Evolutionary conservation across 2,329 filamentous ascomycete genomes (phyloP), one percentile per base, ranked within the genome.

Genomic region (Fusarium sororula): DNA sequence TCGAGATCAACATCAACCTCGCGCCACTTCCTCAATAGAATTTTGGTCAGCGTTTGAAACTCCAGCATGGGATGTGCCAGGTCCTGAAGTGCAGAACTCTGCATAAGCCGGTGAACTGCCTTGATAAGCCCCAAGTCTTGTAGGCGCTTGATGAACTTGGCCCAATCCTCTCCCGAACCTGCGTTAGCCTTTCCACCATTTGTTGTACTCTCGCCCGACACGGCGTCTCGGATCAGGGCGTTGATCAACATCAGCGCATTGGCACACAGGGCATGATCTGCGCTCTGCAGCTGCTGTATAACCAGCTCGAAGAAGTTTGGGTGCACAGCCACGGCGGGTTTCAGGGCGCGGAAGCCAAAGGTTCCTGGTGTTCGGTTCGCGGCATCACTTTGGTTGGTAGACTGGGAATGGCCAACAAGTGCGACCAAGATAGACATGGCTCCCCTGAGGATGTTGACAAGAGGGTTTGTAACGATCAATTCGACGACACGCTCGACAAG

Each of bases 391-490:
- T 82, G 79, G 17, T 83, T 79, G 47, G 86, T 83, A 17, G 88
- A 89, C 80, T 94, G 91, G 35, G 95, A 94, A 82, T 97, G 93
- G 72, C 94, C 93, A 59, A 99, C 96, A 65, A 98, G 92, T 18
- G 95, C 94, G 53, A 98, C 96, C 63, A 99, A 89, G 70, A 99
- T 97, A 53, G 95, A 96, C 93, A 99, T 98, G 79, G 96, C 96
- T 78, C 96, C 96, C 73, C 96, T 91, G 68, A 99, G 90, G 80
- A 98, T 98, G 82, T 99, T 99, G 83, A 99, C 96, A 70, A 99
- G 89, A 30, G 96, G 96, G 81, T 98, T 96, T 38, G 91, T 96
- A 77, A 98, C 96, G 72, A 98, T 94, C 58, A 99, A 88, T 82
- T 98, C 93, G 77, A 98, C 95, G 70, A 98, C 91, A 86, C 90